Base-by-base conservation (phyloP, 495 filamentous ascomycete genomes). In the Penicillium waksmanii region DNA sequence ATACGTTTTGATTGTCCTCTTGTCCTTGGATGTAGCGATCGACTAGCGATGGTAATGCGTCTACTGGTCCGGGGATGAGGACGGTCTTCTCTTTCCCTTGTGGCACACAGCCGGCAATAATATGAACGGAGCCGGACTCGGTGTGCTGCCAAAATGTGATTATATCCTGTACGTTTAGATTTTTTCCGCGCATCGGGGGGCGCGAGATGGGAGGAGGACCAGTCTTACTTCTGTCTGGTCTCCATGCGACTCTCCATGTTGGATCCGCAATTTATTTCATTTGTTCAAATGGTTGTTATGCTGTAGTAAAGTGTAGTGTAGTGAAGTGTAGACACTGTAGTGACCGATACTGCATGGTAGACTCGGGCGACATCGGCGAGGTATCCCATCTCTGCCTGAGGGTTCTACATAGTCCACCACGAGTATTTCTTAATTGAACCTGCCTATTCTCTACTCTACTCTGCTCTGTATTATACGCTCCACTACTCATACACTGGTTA, bases 131-230 rank as follows among this genome's bases (percentile, higher is more conserved):
- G 46, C 9, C 21, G 10, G 21, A 55, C 51, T 63, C 51, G 38
- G 25, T 66, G 63, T 50, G 55, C 63, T 69, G 51, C 62, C 68
- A 74, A 78, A 72, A 74, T 77, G 73, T 73, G 76, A 77, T 73
- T 79, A 77, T 79, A 79, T 77, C 73, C 74, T 79, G 76, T 79
- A 79, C 72, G 74, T 77, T 76, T 78, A 78, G 74, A 77, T 75
- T 71, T 68, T 73, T 77, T 73, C 60, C 68, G 73, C 69, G 73
- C 68, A 72, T 63, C 64, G 70, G 60, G 64, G 69, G 70, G 68
- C 67, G 67, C 68, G 60, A 66, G 68, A 73, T 73, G 62, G 67
- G 65, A 62, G 67, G 57, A 66, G 54, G 62, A 60, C 61, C 61
- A 64, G 40, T 60, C 59, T 48, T 59, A 58, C 62, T 68, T 64